A percentile compares a stretch with the other conserved stretches of the same genome.
phyloP scores from a whole-genome alignment of 208 protist genomes.

The Wallacemonas sp. region DNA sequence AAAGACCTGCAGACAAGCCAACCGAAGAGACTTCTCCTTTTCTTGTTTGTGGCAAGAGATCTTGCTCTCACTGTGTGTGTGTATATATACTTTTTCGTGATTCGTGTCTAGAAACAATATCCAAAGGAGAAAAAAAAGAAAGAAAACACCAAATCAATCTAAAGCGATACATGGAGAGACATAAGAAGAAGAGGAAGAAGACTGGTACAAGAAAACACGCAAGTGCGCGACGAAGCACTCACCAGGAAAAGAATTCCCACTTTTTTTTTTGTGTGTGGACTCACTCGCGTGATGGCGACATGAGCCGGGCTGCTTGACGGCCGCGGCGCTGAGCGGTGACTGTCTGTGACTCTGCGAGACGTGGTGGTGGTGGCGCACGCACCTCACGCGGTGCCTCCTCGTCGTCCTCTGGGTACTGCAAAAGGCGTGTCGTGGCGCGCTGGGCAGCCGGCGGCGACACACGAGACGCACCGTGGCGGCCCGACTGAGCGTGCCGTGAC shows the following conservation, averaged over 20 bases:
- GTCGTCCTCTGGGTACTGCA: constrained; percentile 8
- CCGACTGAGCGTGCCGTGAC: not conserved
- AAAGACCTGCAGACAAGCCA: too few relatives aligned
- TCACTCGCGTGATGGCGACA: constrained; percentile 3
- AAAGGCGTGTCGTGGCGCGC: not conserved
- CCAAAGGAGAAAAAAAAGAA: constrained; percentile 1
- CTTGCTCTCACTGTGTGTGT: too few relatives aligned
- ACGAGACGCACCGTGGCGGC: too few relatives aligned
- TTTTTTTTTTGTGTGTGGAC: not conserved
- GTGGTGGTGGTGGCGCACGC: not conserved
- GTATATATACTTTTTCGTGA: not conserved
- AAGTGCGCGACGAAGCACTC: not conserved
- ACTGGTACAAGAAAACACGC: not conserved
- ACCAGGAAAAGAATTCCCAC: too few relatives aligned
- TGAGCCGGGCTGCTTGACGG: too few relatives aligned
- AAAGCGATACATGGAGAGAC: not conserved
- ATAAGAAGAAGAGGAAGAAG: constrained; percentile 2
- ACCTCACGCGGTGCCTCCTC: not conserved
- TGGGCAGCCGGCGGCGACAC: not conserved
- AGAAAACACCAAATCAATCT: not conserved
- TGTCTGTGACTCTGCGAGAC: too few relatives aligned
- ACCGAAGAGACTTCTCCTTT: too few relatives aligned
- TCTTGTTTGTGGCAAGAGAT: too few relatives aligned
- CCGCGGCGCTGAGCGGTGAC: too few relatives aligned
- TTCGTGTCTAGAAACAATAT: not conserved